Evolutionary conservation across 441 rosid genomes (phyloP).

Genomic region (Biscutella laevigata): DNA sequence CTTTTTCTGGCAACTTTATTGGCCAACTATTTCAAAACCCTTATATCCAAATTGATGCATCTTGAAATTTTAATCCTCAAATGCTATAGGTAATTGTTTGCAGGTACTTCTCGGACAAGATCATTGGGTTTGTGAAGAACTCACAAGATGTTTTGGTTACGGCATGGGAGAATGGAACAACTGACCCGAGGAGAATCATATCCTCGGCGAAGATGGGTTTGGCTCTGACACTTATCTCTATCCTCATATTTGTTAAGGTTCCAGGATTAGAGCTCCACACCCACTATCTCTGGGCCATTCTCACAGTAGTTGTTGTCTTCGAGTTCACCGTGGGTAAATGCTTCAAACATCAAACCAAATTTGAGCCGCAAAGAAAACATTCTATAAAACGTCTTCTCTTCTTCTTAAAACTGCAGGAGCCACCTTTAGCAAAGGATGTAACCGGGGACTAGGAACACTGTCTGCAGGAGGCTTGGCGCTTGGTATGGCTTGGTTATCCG

Average conservation of each 20-base stretch:
- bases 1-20: background rate
- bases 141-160: slow-evolving; percentile 25
- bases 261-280: slow-evolving; percentile 40
- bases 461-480: slow-evolving; percentile 66
- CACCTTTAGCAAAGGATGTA: slow-evolving; percentile 65
- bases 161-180: slow-evolving; percentile 49
- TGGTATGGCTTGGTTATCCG: slow-evolving; percentile 48
- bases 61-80: too few species aligned
- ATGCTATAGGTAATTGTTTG: too few species aligned
- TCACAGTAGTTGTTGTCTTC: slow-evolving; percentile 57
- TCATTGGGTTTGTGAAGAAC: slow-evolving; percentile 19
- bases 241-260: slow-evolving; percentile 43
- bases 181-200: slow-evolving; percentile 62
- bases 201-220: slow-evolving; percentile 66
- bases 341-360: slow-evolving; percentile 1
- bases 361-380: too few species aligned
- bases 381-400: too few species aligned
- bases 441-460: slow-evolving; percentile 57
- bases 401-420: slow-evolving; percentile 43
- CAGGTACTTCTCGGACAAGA: slow-evolving; percentile 26
- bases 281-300: slow-evolving; percentile 65
- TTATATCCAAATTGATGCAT: background rate
- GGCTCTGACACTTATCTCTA: slow-evolving; percentile 46
- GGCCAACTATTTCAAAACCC: background rate
- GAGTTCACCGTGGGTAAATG: slow-evolving; percentile 58